These are phyloP conservation scores for Conticribra weissflogii DNA, from an alignment of 108 stramenopile species.

Conservation along the genomic window DNA sequence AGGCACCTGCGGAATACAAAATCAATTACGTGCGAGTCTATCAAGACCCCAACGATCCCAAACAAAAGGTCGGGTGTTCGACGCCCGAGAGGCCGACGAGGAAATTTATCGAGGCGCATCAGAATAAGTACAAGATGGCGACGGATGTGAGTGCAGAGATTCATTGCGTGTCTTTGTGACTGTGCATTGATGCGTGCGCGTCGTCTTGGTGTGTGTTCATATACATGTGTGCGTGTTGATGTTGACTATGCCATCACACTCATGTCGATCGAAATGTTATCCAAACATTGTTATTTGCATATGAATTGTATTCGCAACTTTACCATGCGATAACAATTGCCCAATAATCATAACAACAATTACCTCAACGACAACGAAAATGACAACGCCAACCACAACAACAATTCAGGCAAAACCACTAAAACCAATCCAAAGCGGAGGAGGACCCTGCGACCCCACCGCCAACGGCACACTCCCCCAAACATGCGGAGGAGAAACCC, in stretches of 20 bases:
- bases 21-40: conserved; percentile 89
- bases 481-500: conserved; percentile 70
- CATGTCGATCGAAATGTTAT: no score
- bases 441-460: conserved; percentile 61
- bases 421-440: conserved; percentile 73
- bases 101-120: conserved; percentile 88
- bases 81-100: conserved; percentile 89
- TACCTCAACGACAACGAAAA: no score
- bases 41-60: conserved; percentile 79
- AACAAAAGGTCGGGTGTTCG: conserved; percentile 90
- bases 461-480: conserved; percentile 21
- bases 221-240: neutral
- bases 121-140: conserved; percentile 73
- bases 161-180: no score
- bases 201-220: no score
- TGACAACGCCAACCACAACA: no score
- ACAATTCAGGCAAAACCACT: conserved; percentile 55
- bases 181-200: no score
- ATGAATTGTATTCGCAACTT: no score
- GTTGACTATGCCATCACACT: no score
- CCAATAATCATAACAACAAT: no score
- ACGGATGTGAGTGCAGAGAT: conserved; percentile 65
- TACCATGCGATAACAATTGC: no score
- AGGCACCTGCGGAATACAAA: conserved; percentile 70
- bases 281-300: no score